These are phyloP conservation scores for Ophiorrhiza pumila DNA, from an alignment of 257 asterid species.

Conservation along the genomic window DNA sequence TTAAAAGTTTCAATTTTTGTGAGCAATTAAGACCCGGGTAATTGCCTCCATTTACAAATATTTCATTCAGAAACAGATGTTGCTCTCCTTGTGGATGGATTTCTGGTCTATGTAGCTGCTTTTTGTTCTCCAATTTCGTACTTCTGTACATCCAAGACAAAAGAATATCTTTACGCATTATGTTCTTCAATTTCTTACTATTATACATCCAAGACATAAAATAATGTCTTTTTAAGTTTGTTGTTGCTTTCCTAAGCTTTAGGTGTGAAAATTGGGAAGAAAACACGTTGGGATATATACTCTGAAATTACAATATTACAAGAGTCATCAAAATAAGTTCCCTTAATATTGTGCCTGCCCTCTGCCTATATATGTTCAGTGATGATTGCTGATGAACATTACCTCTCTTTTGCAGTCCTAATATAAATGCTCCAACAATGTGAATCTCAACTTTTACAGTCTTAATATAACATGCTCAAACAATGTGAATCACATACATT, in stretches of 20 bases:
- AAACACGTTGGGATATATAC: background rate
- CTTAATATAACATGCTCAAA: too few relatives aligned
- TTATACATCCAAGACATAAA: too few relatives aligned
- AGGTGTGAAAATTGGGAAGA: background rate
- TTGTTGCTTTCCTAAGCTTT: background rate
- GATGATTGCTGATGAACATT: background rate
- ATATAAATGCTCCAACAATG: background rate
- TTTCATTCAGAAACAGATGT: background rate
- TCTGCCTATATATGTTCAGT: background rate
- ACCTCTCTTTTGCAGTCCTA: background rate
- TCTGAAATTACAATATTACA: too few relatives aligned
- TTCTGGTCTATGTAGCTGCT: background rate
- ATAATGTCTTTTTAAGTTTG: too few relatives aligned
- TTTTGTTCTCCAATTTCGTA: background rate
- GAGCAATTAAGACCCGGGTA: too few relatives aligned
- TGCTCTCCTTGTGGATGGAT: background rate
- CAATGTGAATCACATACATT: too few relatives aligned
- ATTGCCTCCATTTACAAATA: background rate
- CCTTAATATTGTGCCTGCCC: background rate
- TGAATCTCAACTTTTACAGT: background rate
- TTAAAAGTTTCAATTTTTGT: background rate
- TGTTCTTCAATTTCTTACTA: too few relatives aligned
- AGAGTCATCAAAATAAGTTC: background rate
- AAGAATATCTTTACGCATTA: background rate
- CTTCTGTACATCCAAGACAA: background rate